A percentile compares a stretch with the other conserved stretches of the same genome.
Evolutionary conservation across 2,329 filamentous ascomycete species (phyloP).

Genomic region (Cucurbitaria berberidis): DNA sequence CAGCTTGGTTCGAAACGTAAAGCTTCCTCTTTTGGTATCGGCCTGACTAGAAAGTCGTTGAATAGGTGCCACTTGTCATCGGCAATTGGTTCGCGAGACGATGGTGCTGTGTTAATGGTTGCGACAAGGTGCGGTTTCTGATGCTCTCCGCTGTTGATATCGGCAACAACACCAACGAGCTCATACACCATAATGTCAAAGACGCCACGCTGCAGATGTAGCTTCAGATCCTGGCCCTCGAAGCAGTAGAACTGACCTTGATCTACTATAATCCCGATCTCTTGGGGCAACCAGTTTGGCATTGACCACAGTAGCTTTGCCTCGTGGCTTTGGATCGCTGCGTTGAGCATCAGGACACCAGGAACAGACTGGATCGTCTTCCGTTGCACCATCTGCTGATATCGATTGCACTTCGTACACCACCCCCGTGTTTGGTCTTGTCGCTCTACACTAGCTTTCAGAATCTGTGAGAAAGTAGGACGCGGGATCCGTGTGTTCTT

Average conservation of each 20-base stretch:
- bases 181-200: slow-evolving; percentile 90
- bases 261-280: slow-evolving; percentile 90
- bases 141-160: slow-evolving; percentile 84
- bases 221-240: slow-evolving; percentile 85
- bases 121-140: slow-evolving; percentile 91
- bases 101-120: slow-evolving; percentile 81
- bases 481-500: slow-evolving; percentile 62
- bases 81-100: slow-evolving; percentile 63
- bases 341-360: slow-evolving; percentile 84
- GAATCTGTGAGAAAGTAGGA: slow-evolving; percentile 78
- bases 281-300: slow-evolving; percentile 88
- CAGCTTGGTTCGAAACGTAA: slow-evolving; percentile 87
- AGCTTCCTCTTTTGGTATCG: slow-evolving; percentile 80
- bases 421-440: slow-evolving; percentile 89
- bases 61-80: slow-evolving; percentile 91
- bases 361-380: slow-evolving; percentile 85
- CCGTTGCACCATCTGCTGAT: slow-evolving; percentile 83
- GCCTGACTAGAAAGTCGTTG: slow-evolving; percentile 92
- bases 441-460: slow-evolving; percentile 91
- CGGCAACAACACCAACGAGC: slow-evolving; percentile 84
- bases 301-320: slow-evolving; percentile 84
- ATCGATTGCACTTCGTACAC: slow-evolving; percentile 89
- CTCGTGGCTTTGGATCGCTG: slow-evolving; percentile 74
- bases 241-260: slow-evolving; percentile 94
- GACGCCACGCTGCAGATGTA: slow-evolving; percentile 78